Conservation (phyloP, 2,329 filamentous ascomycete species). For the Penicillium brevicompactum region DNA sequence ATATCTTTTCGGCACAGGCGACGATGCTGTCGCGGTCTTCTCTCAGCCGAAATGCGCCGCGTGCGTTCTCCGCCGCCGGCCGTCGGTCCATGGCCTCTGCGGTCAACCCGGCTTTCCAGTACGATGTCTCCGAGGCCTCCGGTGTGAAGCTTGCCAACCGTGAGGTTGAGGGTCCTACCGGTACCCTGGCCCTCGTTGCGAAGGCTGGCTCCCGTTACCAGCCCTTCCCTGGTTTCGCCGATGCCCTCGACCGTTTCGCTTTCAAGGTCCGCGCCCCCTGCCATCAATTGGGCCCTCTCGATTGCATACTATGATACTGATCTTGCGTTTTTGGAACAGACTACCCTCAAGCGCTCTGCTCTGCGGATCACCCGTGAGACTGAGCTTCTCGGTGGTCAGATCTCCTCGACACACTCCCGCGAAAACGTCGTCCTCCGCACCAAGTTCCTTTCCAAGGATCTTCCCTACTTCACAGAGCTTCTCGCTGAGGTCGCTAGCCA, state of each 20-base stretch:
- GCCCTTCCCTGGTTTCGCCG: conserved; percentile 82
- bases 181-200: conserved; percentile 85
- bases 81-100: conserved; percentile 65
- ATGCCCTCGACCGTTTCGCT: conserved; percentile 90
- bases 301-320: conserved; percentile 12
- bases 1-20: conserved; percentile 55
- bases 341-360: conserved; percentile 80
- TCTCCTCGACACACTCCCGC: conserved; percentile 84
- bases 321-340: conserved; percentile 57
- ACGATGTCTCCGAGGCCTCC: conserved; percentile 80
- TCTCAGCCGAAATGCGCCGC: conserved; percentile 65
- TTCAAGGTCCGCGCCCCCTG: conserved; percentile 74
- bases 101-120: conserved; percentile 76
- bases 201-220: conserved; percentile 96
- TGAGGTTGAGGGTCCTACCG: conserved; percentile 84
- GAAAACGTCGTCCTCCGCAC: conserved; percentile 91
- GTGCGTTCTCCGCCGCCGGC: conserved; percentile 58
- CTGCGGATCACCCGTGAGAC: conserved; percentile 92
- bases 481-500: conserved; percentile 86
- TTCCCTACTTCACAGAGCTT: conserved; percentile 96
- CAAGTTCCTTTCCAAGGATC: conserved; percentile 91
- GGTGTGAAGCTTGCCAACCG: conserved; percentile 92
- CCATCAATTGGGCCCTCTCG: conserved; percentile 24
- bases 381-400: conserved; percentile 90
- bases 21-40: conserved; percentile 70